Conservation (phyloP, 441 rosid species). For the Geranium incanum region DNA sequence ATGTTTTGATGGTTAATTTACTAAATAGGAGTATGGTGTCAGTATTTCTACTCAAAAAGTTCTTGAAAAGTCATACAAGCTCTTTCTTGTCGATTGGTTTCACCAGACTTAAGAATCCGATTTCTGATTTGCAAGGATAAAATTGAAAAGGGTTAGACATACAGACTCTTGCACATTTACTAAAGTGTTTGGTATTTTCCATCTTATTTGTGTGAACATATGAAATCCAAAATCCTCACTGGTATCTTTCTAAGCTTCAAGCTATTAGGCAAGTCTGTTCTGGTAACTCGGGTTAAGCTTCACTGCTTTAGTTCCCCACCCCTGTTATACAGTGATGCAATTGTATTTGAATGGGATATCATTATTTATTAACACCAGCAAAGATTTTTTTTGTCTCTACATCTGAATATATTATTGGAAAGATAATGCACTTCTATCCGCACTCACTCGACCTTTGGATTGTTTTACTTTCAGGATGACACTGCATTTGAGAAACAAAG, state of each 20-base stretch:
- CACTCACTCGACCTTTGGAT: neutral
- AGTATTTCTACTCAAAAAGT: slow-evolving; percentile 1
- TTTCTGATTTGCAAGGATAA: neutral
- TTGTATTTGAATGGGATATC: neutral
- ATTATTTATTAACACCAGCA: neutral
- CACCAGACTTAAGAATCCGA: neutral
- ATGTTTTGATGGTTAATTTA: neutral
- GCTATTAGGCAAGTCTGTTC: neutral
- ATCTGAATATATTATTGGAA: neutral
- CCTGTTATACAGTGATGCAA: neutral
- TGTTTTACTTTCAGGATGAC: slow-evolving; percentile 59
- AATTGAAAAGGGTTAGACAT: neutral
- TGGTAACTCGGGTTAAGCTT: neutral
- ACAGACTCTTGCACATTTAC: neutral
- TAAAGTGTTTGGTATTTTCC: neutral
- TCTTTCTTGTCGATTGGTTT: slow-evolving; percentile 2
- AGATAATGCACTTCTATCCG: neutral
- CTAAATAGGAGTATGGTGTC: neutral
- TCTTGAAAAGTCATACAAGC: neutral
- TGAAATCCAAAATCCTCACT: neutral
- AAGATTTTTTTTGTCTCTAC: neutral
- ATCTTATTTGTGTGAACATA: neutral
- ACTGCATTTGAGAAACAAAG: slow-evolving; percentile 93
- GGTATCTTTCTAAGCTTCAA: neutral
- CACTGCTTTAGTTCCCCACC: neutral